Conservation (phyloP, 371 early-diverging fungal genomes). For the Mortierella sp. region DNA sequence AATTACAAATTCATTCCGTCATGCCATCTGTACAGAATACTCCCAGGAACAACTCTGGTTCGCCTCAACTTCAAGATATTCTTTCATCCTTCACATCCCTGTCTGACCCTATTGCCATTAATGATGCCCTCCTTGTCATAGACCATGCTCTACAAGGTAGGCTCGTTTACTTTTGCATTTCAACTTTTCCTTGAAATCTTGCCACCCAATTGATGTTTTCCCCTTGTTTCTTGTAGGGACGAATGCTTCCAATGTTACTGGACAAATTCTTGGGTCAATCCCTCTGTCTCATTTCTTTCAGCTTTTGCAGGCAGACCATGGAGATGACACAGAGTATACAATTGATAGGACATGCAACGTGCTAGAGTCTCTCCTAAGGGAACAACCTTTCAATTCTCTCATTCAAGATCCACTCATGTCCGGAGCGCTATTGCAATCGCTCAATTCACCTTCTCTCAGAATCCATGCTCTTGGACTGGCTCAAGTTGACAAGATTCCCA, state of each 20-base stretch:
- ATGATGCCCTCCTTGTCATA: conserved; percentile 33
- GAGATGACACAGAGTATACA: conserved; percentile 28
- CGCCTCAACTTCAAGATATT: conserved; percentile 14
- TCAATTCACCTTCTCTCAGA: conserved; percentile 18
- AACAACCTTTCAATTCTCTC: conserved; percentile 16
- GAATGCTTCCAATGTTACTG: conserved; percentile 8
- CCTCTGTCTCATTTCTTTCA: conserved; percentile 37
- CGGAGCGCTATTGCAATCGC: conserved; percentile 26
- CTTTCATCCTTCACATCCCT: conserved; percentile 26
- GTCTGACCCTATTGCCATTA: conserved; percentile 32
- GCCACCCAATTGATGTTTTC: not conserved
- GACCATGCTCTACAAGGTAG: conserved; percentile 31
- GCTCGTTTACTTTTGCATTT: not conserved
- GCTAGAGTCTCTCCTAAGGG: conserved; percentile 22
- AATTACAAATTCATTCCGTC: not conserved
- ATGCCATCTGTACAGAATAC: conserved; percentile 18
- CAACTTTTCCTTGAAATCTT: not conserved
- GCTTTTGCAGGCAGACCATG: conserved; percentile 36
- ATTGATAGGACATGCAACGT: conserved; percentile 35
- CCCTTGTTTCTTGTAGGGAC: not conserved
- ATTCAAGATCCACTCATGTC: conserved; percentile 28
- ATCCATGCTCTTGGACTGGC: conserved; percentile 31
- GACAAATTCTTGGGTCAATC: conserved; percentile 21
- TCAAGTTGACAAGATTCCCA: conserved; percentile 41
- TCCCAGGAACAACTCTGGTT: not conserved